Evolutionary conservation across 345 rosid genomes (phyloP).

Genomic region (Arabidopsis suecica): DNA sequence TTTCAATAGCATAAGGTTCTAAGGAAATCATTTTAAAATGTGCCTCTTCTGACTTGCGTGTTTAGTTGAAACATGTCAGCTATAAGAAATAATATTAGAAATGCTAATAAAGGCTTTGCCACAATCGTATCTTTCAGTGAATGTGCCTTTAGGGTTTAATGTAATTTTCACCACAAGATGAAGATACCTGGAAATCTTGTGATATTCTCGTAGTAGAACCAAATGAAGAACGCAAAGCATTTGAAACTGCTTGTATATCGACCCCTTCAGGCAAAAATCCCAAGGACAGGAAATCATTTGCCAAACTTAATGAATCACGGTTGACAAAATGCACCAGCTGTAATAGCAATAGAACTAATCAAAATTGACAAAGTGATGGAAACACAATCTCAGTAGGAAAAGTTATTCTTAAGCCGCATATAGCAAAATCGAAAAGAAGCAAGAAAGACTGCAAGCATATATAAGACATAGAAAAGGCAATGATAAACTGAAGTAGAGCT

Average conservation of each 20-base stretch:
- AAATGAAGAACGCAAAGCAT: conserved; percentile 78
- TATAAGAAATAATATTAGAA: neutral
- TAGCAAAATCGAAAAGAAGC: conserved; percentile 2
- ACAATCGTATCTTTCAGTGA: neutral
- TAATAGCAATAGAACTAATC: conserved; percentile 53
- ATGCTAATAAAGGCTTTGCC: neutral
- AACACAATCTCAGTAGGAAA: neutral
- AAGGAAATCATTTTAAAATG: neutral
- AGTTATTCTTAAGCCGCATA: neutral
- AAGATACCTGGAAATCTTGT: conserved; percentile 88
- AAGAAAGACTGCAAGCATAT: conserved; percentile 1
- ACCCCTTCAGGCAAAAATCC: conserved; percentile 98
- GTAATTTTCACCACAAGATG: neutral
- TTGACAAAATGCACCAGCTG: conserved; percentile 99
- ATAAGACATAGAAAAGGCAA: neutral
- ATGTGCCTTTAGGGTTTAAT: neutral
- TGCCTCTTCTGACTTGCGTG: neutral
- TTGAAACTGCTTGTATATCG: conserved; percentile 74
- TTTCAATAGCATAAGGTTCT: neutral
- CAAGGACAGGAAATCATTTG: conserved; percentile 97
- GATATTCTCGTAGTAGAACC: conserved; percentile 72
- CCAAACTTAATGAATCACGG: conserved; percentile 97
- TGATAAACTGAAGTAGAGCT: conserved; percentile 30
- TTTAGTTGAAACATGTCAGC: conserved; percentile 5
- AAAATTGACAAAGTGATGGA: conserved; percentile 18